Evolutionary conservation across 371 early-diverging fungal species (phyloP).

Genomic region (Nosema granulosis): DNA sequence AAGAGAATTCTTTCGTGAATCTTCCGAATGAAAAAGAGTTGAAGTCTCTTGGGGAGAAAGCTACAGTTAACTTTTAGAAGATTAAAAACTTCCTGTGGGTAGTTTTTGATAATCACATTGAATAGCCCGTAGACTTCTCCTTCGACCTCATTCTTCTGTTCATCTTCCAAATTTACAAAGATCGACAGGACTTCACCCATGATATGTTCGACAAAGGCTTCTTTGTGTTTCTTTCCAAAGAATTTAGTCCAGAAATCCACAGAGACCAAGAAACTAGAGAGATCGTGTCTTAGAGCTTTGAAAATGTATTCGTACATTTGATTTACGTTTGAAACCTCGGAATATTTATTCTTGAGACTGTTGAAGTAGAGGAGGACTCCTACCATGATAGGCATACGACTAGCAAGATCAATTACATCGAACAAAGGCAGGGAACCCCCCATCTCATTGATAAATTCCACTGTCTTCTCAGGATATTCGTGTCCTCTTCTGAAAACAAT

Average conservation of each 20-base stretch:
- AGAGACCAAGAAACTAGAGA: constrained; percentile 44
- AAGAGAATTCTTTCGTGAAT: constrained; percentile 1
- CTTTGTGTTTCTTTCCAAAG: constrained; percentile 19
- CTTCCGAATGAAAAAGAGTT: constrained; percentile 43
- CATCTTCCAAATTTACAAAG: constrained; percentile 34
- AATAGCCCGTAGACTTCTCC: constrained; percentile 39
- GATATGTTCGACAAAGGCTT: constrained; percentile 32
- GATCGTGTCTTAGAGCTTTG: constrained; percentile 29
- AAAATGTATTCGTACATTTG: constrained; percentile 55
- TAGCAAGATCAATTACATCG: constrained; percentile 34
- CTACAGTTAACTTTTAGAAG: constrained; percentile 33
- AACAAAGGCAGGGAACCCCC: constrained; percentile 9
- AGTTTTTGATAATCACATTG: constrained; percentile 41
- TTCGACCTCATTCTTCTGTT: constrained; percentile 33
- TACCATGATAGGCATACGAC: constrained; percentile 15
- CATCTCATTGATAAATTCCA: constrained; percentile 54
- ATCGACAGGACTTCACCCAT: constrained; percentile 38
- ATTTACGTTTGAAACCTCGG: constrained; percentile 5
- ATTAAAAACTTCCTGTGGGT: constrained; percentile 13
- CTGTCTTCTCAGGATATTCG: constrained; percentile 33
- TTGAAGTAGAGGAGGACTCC: constrained; percentile 38
- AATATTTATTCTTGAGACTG: constrained; percentile 23
- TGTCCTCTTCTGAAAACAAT: constrained; percentile 40
- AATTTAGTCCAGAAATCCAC: constrained; percentile 55
- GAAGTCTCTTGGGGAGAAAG: constrained; percentile 30